phyloP scores from a whole-genome alignment of 352 stramenopile genomes.

The Pythium myriotylum region DNA sequence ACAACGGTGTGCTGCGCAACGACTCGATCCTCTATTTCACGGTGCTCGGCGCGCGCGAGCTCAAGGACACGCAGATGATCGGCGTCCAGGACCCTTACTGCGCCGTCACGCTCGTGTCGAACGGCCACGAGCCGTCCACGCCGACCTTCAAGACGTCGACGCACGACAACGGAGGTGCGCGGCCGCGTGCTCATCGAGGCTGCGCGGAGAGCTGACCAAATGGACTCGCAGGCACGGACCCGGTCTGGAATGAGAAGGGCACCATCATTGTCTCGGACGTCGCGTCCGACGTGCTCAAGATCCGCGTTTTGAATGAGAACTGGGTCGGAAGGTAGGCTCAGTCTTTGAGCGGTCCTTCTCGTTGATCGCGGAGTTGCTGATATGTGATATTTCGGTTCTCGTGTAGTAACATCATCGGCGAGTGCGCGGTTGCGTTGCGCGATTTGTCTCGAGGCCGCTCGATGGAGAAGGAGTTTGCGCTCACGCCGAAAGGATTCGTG shows the following conservation, averaged over 20 bases:
- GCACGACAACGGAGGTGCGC: slow-evolving; percentile 67
- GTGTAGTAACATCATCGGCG: slow-evolving; percentile 65
- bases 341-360: too few relatives aligned
- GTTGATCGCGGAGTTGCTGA: too few relatives aligned
- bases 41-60: slow-evolving; percentile 57
- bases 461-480: slow-evolving; percentile 80
- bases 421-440: slow-evolving; percentile 66
- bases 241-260: slow-evolving; percentile 77
- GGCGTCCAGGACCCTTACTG: slow-evolving; percentile 80
- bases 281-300: slow-evolving; percentile 61
- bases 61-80: slow-evolving; percentile 72
- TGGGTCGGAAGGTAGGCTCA: slow-evolving; percentile 65
- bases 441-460: slow-evolving; percentile 72
- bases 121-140: slow-evolving; percentile 50
- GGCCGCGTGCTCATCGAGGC: background rate
- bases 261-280: slow-evolving; percentile 74
- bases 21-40: slow-evolving; percentile 75
- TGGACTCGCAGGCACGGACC: slow-evolving; percentile 42
- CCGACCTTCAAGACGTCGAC: slow-evolving; percentile 73
- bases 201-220: background rate
- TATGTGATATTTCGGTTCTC: too few relatives aligned
- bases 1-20: slow-evolving; percentile 48
- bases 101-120: slow-evolving; percentile 57
- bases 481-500: slow-evolving; percentile 70
- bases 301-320: slow-evolving; percentile 80